Base-by-base conservation (phyloP, 352 stramenopile genomes). In the Pythium oligandrum region DNA sequence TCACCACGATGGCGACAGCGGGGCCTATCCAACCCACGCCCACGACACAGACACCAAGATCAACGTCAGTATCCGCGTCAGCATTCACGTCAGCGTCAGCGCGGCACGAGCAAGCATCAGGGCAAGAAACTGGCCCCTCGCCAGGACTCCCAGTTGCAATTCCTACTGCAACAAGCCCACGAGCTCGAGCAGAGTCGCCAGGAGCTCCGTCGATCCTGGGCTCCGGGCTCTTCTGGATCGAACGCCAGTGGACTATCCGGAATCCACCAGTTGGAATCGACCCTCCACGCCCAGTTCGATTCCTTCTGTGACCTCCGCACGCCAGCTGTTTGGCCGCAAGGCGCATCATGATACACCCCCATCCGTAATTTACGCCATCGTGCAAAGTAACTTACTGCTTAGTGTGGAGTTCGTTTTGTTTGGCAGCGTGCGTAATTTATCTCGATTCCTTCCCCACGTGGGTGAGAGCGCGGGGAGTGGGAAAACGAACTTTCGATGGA, bases 281-380 rank as follows among this genome's bases (percentile, higher is more conserved):
- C 68, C 4, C 57, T 90, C 5, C 69, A 75, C 49, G 34, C 71
- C 48, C 57, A 53, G 26, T 90, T 90, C 40, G 78, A 88, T 50
- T 61, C 68, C 42, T 86, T 89, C 55, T 90, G 80, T 60, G 78
- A 88, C 52, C 52, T 58, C 0, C 76, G 70, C 38, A 44, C 73
- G 48, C 80, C 80, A 8, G 71, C 83, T 4, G 61, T 88, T 53
- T 90, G 80, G 80, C 80, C 80, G n/a, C 59, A 66, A 40, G 48
- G 59, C 6, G 52, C 52, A 3, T 61, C 59, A 3, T 61, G 31
- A 54, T 39, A 36, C 42, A 34, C 38, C 38, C 38, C 7, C 7
- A 42, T 42, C 38, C 38, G 38, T 8, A 42, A 12, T 42, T 42
- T 12, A 12, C 7, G 38, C 7, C 38, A 1, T 12, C 7, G 38